A percentile compares a stretch with the other conserved stretches of the same genome.
phyloP scores from a whole-genome alignment of 345 rosid genomes.

The Clarkia xantiana region DNA sequence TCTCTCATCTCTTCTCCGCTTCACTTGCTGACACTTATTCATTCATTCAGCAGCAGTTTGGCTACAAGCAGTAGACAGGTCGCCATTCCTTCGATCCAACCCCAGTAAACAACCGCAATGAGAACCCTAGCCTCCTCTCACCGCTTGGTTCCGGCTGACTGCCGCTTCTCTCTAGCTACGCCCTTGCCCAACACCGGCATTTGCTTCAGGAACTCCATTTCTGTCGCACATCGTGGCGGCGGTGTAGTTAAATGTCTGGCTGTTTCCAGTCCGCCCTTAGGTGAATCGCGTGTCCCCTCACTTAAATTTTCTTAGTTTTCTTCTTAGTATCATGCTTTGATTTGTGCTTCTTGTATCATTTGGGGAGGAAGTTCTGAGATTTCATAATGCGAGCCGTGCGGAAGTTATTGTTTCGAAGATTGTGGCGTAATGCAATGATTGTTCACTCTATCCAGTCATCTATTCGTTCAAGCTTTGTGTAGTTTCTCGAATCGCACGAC shows the following conservation, averaged over 20 bases:
- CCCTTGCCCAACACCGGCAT: neutral
- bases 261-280: constrained; percentile 9
- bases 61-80: too few relatives aligned
- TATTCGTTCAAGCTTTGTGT: too few relatives aligned
- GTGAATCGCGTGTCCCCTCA: constrained; percentile 1
- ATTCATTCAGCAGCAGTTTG: too few relatives aligned
- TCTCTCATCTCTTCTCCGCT: too few relatives aligned
- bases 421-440: too few relatives aligned
- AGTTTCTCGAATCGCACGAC: too few relatives aligned
- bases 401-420: too few relatives aligned
- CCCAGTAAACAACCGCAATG: neutral
- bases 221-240: neutral
- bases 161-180: constrained; percentile 1
- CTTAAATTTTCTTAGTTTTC: neutral
- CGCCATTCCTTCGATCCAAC: too few relatives aligned
- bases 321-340: neutral
- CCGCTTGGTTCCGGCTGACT: constrained; percentile 5
- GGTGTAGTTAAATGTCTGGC: constrained; percentile 24
- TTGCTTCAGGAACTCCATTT: constrained; percentile 1
- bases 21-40: too few relatives aligned
- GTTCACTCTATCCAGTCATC: too few relatives aligned
- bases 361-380: too few relatives aligned
- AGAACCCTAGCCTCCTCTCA: constrained; percentile 7
- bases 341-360: neutral
- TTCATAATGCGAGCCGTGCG: too few relatives aligned